Base-by-base conservation (phyloP, 1,284 basidiomycete genomes). In the Malassezia equina region DNA sequence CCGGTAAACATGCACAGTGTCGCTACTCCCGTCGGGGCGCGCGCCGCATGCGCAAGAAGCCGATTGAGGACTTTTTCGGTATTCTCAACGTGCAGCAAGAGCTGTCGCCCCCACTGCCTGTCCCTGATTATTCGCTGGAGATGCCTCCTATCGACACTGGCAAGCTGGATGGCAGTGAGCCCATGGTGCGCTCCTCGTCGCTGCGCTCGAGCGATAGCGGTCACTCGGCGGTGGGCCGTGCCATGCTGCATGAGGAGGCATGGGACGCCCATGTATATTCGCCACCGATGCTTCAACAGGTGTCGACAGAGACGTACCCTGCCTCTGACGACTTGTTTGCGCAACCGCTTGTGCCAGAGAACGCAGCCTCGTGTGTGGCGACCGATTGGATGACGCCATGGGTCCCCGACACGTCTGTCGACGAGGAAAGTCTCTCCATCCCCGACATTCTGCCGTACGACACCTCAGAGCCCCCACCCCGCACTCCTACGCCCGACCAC, bases 21-120 rank as follows among this genome's bases (percentile, higher is more conserved):
- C 44, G 40, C 41, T 46, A 50, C 28, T 27, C 49, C 32, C 49
- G 50, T 13, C 55, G 55, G 9, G 55, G 55, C n/a, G 44, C 49
- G 24, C 36, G 33, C 19, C 55, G 55, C 7, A 9, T 48, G 29
- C 28, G 34, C 8, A 28, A 33, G 23, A 13, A 33, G n/a, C 49
- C 43, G 4, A 29, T 48, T 8, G 55, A 57, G 23, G 55, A 57
- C 50, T 57, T 57, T 41, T 57, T 57, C 23, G 55, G 55, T 24
- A 52, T 57, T 23, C 19, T 57, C 12, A 34, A 39, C 15, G 31
- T 49, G 21, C n/a, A 28, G 17, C 12, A 11, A 12, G 47, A 43
- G 17, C 24, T 45, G 27, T 7, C 40, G 21, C 48, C 49, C 12
- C 42, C 55, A 19, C 40, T 57, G 21, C 55, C 55, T 4, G 11